Base-by-base conservation (phyloP, 192 early-diverging fungal species). In the Pilobolus umbonatus region DNA sequence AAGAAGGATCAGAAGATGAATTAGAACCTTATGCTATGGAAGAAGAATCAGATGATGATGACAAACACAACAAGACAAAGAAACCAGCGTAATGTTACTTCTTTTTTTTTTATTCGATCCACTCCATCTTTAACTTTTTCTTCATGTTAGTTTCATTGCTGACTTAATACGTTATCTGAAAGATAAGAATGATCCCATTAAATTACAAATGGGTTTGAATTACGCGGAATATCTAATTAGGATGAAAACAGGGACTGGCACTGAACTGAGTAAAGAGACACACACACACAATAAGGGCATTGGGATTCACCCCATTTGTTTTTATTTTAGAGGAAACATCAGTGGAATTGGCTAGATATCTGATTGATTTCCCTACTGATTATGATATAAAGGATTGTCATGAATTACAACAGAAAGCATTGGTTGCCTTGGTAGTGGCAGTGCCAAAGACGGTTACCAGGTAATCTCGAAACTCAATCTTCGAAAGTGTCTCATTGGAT, bases 161-260 rank as follows among this genome's bases (percentile, higher is more conserved):
- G 68, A 69, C 15, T 42, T 69, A n/a, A 53, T 62, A 15, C 17
- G 45, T 6, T 69, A 69, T 39, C 61, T 69, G 29, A 42, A 52
- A 46, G 57, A 58, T 32, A 17, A 39, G 4, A 65, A 66, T 17
- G 70, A 72, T 45, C 70, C 70, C 22, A 47, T 62, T 6, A 72
- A 62, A 36, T 55, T 66, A 14, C 64, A 72, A 14, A 40, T 67
- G 46, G 64, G 49, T 22, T 55, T 72, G 22, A 26, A 39, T 1
- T 56, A 44, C 39, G 70, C 70, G n/a, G 55, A 57, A 38, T 34
- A 5, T 10, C 19, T 72, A 29, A 63, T 66, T 30, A 46, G 59
- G 4, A 42, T 57, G 30, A 72, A 72, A 52, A 22, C 31, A 21
- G 60, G 49, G 31, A 17, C 57, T 28, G 64, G 56, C 9, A 66